Percentiles rank a stretch among this genome's conserved stretches.
Evolutionary conservation across 1,284 basidiomycete genomes (phyloP).

Genomic region (Lignosus rhinocerotis): DNA sequence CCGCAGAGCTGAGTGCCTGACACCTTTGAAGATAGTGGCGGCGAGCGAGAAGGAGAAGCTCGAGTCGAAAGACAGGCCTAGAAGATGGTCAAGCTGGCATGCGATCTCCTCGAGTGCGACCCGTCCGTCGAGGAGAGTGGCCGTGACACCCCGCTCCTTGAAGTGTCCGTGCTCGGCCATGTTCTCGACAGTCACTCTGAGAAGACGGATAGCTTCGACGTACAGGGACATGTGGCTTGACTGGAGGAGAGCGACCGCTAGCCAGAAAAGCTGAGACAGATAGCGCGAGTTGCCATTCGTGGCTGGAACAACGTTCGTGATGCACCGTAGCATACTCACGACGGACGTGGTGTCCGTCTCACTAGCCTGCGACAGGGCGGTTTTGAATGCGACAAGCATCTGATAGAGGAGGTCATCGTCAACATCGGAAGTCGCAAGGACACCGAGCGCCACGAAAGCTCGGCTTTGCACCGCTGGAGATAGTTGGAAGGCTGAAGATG

Average conservation of each 20-base stretch:
- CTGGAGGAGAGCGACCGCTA: constrained; percentile 80
- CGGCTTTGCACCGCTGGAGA: constrained; percentile 89
- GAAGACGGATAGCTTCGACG: constrained; percentile 64
- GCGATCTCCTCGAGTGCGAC: constrained; percentile 67
- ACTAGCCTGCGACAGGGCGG: constrained; percentile 59
- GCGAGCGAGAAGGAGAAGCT: constrained; percentile 83
- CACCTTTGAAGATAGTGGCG: constrained; percentile 82
- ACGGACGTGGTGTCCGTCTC: constrained; percentile 77
- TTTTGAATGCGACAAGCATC: constrained; percentile 81
- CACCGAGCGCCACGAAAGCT: constrained; percentile 84
- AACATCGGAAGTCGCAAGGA: constrained; percentile 76
- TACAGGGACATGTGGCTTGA: constrained; percentile 76
- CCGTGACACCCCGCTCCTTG: constrained; percentile 52
- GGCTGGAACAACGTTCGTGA: constrained; percentile 75
- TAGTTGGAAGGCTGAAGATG: constrained; percentile 90
- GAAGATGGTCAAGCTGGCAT: constrained; percentile 70
- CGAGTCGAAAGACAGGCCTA: constrained; percentile 76
- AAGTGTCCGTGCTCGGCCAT: constrained; percentile 65
- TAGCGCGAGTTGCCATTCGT: constrained; percentile 73
- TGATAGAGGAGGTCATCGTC: constrained; percentile 90
- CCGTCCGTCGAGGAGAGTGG: constrained; percentile 67
- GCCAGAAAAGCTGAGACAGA: constrained; percentile 78
- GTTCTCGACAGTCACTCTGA: constrained; percentile 68
- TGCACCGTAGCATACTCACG: constrained; percentile 85
- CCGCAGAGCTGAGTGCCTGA: constrained; percentile 67